A percentile compares a stretch with the other conserved stretches of the same genome.
Evolutionary conservation across 2,329 filamentous ascomycete genomes (phyloP).

Genomic region (Hypoxylon sp.): DNA sequence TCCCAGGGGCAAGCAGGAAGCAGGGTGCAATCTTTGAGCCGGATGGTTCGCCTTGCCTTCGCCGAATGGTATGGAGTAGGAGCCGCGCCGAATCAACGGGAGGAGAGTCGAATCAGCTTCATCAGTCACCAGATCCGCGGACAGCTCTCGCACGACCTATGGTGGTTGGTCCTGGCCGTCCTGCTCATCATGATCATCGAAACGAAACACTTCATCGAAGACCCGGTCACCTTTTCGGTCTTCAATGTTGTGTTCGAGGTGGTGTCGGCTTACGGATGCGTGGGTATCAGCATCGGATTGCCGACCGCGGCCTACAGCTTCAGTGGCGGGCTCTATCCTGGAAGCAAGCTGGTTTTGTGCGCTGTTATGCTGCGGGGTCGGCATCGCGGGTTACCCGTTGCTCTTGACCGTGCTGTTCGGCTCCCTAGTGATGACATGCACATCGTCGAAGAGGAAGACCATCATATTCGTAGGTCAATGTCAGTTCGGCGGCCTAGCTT

Average conservation of each 20-base stretch:
- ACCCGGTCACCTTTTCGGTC: slow-evolving; percentile 63
- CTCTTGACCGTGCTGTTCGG: slow-evolving; percentile 61
- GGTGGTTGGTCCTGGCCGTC: slow-evolving; percentile 69
- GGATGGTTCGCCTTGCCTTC: slow-evolving; percentile 36
- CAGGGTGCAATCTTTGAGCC: slow-evolving; percentile 31
- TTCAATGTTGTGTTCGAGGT: slow-evolving; percentile 68
- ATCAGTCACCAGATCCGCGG: slow-evolving; percentile 64
- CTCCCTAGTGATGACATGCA: slow-evolving; percentile 52
- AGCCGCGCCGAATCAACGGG: slow-evolving; percentile 31
- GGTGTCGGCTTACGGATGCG: slow-evolving; percentile 65
- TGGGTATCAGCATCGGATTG: slow-evolving; percentile 65
- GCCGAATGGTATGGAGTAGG: slow-evolving; percentile 45
- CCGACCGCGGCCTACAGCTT: slow-evolving; percentile 63
- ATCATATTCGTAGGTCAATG: slow-evolving; percentile 51
- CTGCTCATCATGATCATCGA: slow-evolving; percentile 69
- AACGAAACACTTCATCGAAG: slow-evolving; percentile 59
- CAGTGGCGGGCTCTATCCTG: slow-evolving; percentile 60
- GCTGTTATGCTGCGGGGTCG: slow-evolving; percentile 64
- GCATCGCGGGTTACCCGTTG: slow-evolving; percentile 63
- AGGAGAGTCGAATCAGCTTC: slow-evolving; percentile 57
- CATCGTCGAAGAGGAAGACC: slow-evolving; percentile 53
- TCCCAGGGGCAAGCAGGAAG: slow-evolving; percentile 29
- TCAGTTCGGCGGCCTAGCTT: slow-evolving; percentile 45
- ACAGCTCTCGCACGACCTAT: slow-evolving; percentile 71
- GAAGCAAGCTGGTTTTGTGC: slow-evolving; percentile 65